Base-by-base conservation (phyloP, 1,284 basidiomycete species). In the Sporisorium exsertum region DNA sequence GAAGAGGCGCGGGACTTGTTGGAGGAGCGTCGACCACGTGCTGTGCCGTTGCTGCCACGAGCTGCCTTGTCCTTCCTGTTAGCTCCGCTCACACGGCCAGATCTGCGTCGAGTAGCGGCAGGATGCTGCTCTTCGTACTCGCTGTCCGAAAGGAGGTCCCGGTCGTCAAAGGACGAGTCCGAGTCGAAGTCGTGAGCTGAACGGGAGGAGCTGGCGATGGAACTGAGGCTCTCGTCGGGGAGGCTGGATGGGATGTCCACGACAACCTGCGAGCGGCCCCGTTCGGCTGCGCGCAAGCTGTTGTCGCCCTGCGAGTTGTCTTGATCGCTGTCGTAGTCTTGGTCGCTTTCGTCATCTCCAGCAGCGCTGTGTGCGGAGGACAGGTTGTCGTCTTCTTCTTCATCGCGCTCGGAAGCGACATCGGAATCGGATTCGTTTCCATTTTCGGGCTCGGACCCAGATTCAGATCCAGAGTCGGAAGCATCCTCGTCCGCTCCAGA, bases 111-210 rank as follows among this genome's bases (percentile, higher is more conserved):
- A 26, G 59, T 8, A 35, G 56, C 32, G 0, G 67, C 37, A 20
- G 56, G 50, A 16, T 33, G 53, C 24, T 66, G 67, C 8, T 71
- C 64, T 20, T 70, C 72, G 9, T 71, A 60, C n/a, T 70, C 72
- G 51, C 67, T 71, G 16, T 71, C 64, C 4, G 53, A 58, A 0
- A 43, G 27, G 16, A 33, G 22, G 13, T 52, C 33, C 18, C 16
- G 43, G 7, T 51, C 35, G 43, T 71, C 64, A 26, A 71, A 75
- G 12, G 59, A 62, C 10, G 72, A 70, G 58, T 75, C 72, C 10
- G 72, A 70, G 58, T 75, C 72, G 9, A 67, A 64, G 7, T 64
- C 72, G 10, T 55, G 42, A n/a, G 42, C 43, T 12, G 22, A 43
- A 9, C 43, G 37, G 5, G 62, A 59, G 62, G 58, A 65, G 68